These are phyloP conservation scores for Xylariaceae sp. DNA, from an alignment of 2,329 filamentous ascomycete species.

Conservation along the genomic window DNA sequence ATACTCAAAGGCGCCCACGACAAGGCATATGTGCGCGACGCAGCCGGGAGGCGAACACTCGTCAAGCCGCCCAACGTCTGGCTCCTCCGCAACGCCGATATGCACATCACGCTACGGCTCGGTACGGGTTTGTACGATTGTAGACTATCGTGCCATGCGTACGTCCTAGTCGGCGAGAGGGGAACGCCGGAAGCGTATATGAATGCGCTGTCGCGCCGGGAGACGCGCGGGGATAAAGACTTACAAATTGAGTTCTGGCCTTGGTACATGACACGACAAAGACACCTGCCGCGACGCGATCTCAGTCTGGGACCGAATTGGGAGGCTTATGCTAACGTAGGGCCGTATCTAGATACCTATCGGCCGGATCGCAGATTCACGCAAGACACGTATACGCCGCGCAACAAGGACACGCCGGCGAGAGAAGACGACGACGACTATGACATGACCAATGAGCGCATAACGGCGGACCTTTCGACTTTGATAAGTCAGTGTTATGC, in stretches of 20 bases:
- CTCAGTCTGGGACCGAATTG: constrained; percentile 10
- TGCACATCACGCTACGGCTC: constrained; percentile 17
- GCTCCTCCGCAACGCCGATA: constrained; percentile 6
- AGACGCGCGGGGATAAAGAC: neutral
- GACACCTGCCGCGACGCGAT: neutral
- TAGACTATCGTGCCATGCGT: constrained; percentile 8
- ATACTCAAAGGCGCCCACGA: constrained; percentile 8
- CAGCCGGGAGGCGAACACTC: neutral
- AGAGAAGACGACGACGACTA: neutral
- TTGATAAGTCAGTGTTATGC: constrained; percentile 2
- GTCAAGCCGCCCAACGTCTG: neutral
- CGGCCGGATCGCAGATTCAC: constrained; percentile 2
- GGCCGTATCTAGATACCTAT: constrained; percentile 18
- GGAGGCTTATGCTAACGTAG: constrained; percentile 16
- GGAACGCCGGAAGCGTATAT: constrained; percentile 13
- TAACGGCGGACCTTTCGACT: constrained; percentile 6
- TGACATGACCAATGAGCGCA: neutral
- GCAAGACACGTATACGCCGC: constrained; percentile 4
- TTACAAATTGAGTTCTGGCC: constrained; percentile 14
- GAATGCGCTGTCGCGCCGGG: neutral
- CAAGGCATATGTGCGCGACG: constrained; percentile 5
- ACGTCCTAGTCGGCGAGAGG: constrained; percentile 6
- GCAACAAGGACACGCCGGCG: neutral
- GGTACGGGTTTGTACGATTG: constrained; percentile 13
- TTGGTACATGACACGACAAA: neutral